Evolutionary conservation across 805 yeast species (phyloP).

Genomic region (Pichia scutulata): DNA sequence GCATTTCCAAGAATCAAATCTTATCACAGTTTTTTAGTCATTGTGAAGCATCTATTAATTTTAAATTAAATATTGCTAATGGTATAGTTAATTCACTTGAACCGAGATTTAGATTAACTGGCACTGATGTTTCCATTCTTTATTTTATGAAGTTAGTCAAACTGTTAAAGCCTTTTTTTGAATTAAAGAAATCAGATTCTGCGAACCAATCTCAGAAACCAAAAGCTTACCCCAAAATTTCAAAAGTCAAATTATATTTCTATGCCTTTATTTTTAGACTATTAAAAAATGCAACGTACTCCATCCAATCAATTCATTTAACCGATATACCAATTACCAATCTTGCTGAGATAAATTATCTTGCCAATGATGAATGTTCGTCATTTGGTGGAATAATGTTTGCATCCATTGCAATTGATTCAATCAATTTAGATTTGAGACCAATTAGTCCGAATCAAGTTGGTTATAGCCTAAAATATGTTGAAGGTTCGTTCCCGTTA

Average conservation of each 20-base stretch:
- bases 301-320: constrained; percentile 18
- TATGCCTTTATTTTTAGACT: constrained; percentile 16
- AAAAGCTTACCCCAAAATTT: neutral
- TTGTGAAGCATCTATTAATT: constrained; percentile 7
- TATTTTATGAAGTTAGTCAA: constrained; percentile 9
- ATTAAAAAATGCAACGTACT: constrained; percentile 18
- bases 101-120: constrained; percentile 8
- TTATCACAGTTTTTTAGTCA: constrained; percentile 8
- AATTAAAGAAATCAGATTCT: neutral
- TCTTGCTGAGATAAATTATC: constrained; percentile 6
- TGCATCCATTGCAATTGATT: constrained; percentile 12
- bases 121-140: constrained; percentile 15
- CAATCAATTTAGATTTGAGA: constrained; percentile 14
- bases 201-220: neutral
- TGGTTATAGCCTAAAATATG: constrained; percentile 39
- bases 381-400: constrained; percentile 12
- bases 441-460: constrained; percentile 24
- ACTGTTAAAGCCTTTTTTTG: neutral
- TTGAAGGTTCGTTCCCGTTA: constrained; percentile 35
- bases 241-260: constrained; percentile 7
- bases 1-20: neutral
- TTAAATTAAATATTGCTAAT: constrained; percentile 13
- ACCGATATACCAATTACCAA: constrained; percentile 22
- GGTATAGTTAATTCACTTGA: constrained; percentile 15
- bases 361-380: neutral